phyloP scores from a whole-genome alignment of 1,284 basidiomycete genomes.

The Trametes polyzona region DNA sequence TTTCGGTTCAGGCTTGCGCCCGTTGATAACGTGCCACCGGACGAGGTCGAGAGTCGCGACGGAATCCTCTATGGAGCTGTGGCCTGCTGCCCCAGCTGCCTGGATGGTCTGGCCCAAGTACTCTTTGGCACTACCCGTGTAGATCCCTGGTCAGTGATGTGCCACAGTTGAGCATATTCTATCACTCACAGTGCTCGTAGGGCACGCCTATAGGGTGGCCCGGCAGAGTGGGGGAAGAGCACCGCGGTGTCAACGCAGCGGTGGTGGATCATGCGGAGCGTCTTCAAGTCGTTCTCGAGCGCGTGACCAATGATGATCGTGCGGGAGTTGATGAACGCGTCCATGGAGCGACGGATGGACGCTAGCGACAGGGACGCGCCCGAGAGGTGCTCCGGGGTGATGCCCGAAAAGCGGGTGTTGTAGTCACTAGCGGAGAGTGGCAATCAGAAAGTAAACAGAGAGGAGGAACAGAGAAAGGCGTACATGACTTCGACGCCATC shows the following conservation, averaged over 20 bases:
- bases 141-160: neutral
- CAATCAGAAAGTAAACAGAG: neutral
- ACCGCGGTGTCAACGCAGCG: conserved; percentile 84
- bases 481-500: conserved; percentile 80
- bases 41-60: conserved; percentile 84
- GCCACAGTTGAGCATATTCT: neutral
- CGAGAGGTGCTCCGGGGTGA: conserved; percentile 63
- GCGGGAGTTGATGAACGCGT: conserved; percentile 70
- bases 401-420: conserved; percentile 90
- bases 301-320: conserved; percentile 87
- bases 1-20: conserved; percentile 44
- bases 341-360: conserved; percentile 67
- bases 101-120: conserved; percentile 81
- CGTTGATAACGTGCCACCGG: conserved; percentile 69
- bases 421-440: conserved; percentile 62
- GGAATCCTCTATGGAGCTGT: conserved; percentile 87
- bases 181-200: conserved; percentile 75
- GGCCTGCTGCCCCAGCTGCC: conserved; percentile 72
- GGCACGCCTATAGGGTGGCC: conserved; percentile 78
- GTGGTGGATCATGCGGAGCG: conserved; percentile 82
- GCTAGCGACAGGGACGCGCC: conserved; percentile 64
- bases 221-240: conserved; percentile 82
- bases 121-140: conserved; percentile 65
- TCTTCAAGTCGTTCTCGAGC: conserved; percentile 89
- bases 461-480: conserved; percentile 32